Conservation (phyloP, 352 stramenopile species). For the Pythium coloratum region DNA sequence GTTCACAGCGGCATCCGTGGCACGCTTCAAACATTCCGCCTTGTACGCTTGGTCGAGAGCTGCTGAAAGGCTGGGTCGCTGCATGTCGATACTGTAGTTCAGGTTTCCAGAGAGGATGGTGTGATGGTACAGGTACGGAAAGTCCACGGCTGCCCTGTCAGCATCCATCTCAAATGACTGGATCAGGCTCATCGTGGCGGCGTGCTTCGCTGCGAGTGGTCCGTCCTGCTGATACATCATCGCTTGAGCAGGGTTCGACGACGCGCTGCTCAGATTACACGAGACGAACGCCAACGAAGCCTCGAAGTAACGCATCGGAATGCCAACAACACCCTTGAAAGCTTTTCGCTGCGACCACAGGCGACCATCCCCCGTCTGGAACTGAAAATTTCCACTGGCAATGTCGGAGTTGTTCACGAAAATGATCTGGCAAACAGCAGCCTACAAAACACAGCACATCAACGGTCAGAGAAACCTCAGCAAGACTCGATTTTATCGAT, state of each 20-base stretch:
- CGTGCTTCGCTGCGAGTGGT: slow-evolving; percentile 50
- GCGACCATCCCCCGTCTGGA: slow-evolving; percentile 61
- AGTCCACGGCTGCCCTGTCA: slow-evolving; percentile 71
- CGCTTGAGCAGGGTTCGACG: slow-evolving; percentile 25
- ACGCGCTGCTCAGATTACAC: slow-evolving; percentile 59
- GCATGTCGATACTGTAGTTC: slow-evolving; percentile 75
- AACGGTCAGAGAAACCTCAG: slow-evolving; percentile 1
- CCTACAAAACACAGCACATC: slow-evolving; percentile 28
- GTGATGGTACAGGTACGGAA: slow-evolving; percentile 85
- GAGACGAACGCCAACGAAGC: slow-evolving; percentile 84
- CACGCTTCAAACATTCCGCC: slow-evolving; percentile 56
- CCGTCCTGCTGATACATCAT: slow-evolving; percentile 31
- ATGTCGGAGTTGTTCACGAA: slow-evolving; percentile 87
- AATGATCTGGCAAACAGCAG: slow-evolving; percentile 77
- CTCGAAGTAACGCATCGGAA: slow-evolving; percentile 83
- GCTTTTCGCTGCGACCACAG: slow-evolving; percentile 77
- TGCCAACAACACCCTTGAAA: slow-evolving; percentile 76
- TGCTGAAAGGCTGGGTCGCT: slow-evolving; percentile 30
- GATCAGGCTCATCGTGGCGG: slow-evolving; percentile 58
- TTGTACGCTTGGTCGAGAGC: slow-evolving; percentile 78
- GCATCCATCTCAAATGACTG: slow-evolving; percentile 83
- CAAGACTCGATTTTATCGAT: slow-evolving; percentile 6
- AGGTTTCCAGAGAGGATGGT: slow-evolving; percentile 81
- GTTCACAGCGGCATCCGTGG: slow-evolving; percentile 63
- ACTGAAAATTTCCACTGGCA: slow-evolving; percentile 75